Conservation (phyloP, 805 yeast species). For the Maudiozyma pseudohumilis region DNA sequence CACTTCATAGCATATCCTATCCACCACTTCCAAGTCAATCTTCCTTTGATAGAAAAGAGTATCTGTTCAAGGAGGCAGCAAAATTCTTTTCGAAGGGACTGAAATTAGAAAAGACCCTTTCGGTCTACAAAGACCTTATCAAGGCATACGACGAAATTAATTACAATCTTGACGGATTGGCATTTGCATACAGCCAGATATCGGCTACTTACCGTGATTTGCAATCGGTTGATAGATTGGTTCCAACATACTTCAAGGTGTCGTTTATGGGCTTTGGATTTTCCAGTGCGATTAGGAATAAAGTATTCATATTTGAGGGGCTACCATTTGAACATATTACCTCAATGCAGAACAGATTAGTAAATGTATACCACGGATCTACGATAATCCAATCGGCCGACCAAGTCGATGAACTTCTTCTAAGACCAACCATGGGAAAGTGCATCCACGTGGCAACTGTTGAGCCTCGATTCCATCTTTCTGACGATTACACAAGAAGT, state of each 20-base stretch:
- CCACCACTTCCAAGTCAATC: conserved; percentile 76
- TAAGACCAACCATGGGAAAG: conserved; percentile 56
- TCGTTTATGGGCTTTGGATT: conserved; percentile 78
- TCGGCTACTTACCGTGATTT: conserved; percentile 58
- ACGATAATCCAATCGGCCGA: conserved; percentile 49
- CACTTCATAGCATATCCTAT: conserved; percentile 45
- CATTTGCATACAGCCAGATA: conserved; percentile 58
- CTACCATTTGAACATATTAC: conserved; percentile 80
- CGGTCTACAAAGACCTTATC: conserved; percentile 64
- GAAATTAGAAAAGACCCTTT: conserved; percentile 71
- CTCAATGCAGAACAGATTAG: conserved; percentile 66
- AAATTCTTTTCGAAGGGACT: conserved; percentile 58
- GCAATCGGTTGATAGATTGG: conserved; percentile 58
- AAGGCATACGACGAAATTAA: conserved; percentile 64
- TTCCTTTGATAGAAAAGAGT: conserved; percentile 72
- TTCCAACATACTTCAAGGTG: conserved; percentile 71
- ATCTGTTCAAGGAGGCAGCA: conserved; percentile 60
- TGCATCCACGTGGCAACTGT: conserved; percentile 64
- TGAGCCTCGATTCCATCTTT: conserved; percentile 38
- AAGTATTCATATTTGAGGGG: conserved; percentile 77
- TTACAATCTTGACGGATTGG: conserved; percentile 66
- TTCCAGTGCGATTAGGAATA: conserved; percentile 65
- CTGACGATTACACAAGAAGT: conserved; percentile 36
- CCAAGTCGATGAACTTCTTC: conserved; percentile 42
- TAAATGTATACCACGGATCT: conserved; percentile 74